phyloP scores from a whole-genome alignment of 2,329 filamentous ascomycete genomes.

The Hypomyces perniciosus region DNA sequence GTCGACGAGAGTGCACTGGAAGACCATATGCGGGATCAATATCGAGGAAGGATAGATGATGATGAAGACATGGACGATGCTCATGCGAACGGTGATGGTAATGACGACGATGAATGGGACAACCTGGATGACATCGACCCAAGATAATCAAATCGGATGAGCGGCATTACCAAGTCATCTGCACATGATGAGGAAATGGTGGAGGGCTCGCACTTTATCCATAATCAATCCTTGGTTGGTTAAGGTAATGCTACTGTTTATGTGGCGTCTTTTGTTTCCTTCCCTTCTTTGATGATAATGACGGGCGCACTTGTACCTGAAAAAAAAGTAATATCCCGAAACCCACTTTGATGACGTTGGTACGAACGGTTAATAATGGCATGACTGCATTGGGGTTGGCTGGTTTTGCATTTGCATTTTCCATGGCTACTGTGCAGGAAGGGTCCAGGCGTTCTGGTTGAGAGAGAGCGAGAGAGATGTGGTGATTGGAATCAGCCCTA shows the following conservation, averaged over 20 bases:
- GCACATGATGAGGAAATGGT: conserved; percentile 59
- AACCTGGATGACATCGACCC: conserved; percentile 50
- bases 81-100: conserved; percentile 30
- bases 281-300: conserved; percentile 15
- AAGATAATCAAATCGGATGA: conserved; percentile 54
- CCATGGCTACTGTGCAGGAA: conserved; percentile 15
- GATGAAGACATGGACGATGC: conserved; percentile 58
- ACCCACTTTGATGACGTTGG: conserved; percentile 14
- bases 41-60: conserved; percentile 39
- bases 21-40: conserved; percentile 60
- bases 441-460: conserved; percentile 17
- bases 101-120: conserved; percentile 45
- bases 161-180: conserved; percentile 53
- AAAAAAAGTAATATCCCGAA: conserved; percentile 25
- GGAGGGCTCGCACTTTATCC: conserved; percentile 56
- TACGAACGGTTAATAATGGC: conserved; percentile 27
- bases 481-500: conserved; percentile 12
- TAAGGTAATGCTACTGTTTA: background rate
- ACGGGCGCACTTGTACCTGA: conserved; percentile 19
- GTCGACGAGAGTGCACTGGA: conserved; percentile 97
- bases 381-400: conserved; percentile 33
- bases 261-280: conserved; percentile 11
- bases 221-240: conserved; percentile 30
- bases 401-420: conserved; percentile 24
- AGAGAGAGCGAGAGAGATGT: conserved; percentile 4